These are phyloP conservation scores for Exidia glandulosa DNA, from an alignment of 768 basidiomycete species.

Conservation along the genomic window DNA sequence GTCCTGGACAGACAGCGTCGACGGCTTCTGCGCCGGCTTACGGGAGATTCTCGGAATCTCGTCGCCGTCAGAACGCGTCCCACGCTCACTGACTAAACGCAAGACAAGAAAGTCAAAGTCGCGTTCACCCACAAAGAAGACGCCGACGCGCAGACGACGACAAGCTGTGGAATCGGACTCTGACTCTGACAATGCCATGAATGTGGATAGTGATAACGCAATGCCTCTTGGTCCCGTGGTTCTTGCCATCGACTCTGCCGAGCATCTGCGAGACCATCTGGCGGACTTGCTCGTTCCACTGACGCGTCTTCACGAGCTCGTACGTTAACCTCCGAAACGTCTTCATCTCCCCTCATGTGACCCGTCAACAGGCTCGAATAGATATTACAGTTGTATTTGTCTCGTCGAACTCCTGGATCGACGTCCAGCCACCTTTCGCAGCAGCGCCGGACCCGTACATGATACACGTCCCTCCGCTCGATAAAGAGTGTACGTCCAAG, in stretches of 20 bases:
- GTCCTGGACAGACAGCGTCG: background rate
- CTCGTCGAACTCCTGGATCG: constrained; percentile 58
- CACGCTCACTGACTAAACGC: background rate
- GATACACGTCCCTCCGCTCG: constrained; percentile 40
- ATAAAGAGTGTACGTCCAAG: constrained; percentile 39
- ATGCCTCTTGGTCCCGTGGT: constrained; percentile 24
- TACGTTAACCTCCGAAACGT: background rate
- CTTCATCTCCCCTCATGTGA: constrained; percentile 2
- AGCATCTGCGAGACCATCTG: background rate
- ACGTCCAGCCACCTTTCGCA: constrained; percentile 56
- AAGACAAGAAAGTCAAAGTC: background rate
- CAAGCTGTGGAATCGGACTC: background rate
- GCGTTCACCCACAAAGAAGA: background rate
- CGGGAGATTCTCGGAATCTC: background rate
- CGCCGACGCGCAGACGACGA: background rate
- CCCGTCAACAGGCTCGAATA: constrained; percentile 35
- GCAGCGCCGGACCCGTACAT: constrained; percentile 66
- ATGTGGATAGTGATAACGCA: background rate
- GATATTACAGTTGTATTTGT: constrained; percentile 51
- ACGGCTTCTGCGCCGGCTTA: background rate
- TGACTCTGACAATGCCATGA: background rate
- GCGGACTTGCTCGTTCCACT: background rate
- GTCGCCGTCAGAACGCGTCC: background rate
- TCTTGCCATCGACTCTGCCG: background rate
- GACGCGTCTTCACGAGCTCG: background rate